Evolutionary conservation across 1,139 yeast genomes (phyloP).

Genomic region (Yamadazyma aaseri): DNA sequence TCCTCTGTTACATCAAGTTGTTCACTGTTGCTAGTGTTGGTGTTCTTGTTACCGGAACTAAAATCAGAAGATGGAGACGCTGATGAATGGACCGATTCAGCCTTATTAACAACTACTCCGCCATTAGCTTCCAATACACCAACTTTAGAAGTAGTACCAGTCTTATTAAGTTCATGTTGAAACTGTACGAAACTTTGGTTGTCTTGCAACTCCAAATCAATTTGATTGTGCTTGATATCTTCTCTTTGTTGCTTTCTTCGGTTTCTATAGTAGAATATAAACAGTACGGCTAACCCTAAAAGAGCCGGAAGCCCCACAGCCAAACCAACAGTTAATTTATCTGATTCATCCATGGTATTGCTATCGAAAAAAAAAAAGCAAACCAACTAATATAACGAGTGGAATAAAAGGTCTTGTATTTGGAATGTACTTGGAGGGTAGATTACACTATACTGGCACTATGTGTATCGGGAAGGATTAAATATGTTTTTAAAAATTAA

Average conservation of each 20-base stretch:
- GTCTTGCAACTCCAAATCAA: conserved; percentile 40
- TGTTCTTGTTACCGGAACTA: conserved; percentile 3
- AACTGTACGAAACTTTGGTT: conserved; percentile 38
- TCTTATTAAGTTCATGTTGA: conserved; percentile 35
- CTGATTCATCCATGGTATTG: conserved; percentile 19
- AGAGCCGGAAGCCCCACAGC: conserved; percentile 44
- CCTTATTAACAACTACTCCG: no score
- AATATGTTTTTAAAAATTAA: no score
- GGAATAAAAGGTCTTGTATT: no score
- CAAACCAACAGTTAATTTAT: conserved; percentile 38
- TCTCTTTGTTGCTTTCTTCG: conserved; percentile 33
- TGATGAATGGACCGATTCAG: conserved; percentile 4
- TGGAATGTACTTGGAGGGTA: no score
- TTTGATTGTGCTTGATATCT: conserved; percentile 27
- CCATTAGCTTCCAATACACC: background rate
- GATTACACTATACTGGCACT: no score
- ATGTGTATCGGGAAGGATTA: no score
- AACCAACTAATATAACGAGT: background rate
- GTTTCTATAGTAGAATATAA: conserved; percentile 29
- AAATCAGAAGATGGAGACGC: conserved; percentile 3
- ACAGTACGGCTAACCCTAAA: conserved; percentile 21
- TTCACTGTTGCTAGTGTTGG: conserved; percentile 6
- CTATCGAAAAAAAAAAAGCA: background rate
- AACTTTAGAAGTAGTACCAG: background rate
- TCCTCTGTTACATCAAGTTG: conserved; percentile 3